Evolutionary conservation across 2,329 filamentous ascomycete genomes (phyloP).

Genomic region (Pseudonectria foliicola): DNA sequence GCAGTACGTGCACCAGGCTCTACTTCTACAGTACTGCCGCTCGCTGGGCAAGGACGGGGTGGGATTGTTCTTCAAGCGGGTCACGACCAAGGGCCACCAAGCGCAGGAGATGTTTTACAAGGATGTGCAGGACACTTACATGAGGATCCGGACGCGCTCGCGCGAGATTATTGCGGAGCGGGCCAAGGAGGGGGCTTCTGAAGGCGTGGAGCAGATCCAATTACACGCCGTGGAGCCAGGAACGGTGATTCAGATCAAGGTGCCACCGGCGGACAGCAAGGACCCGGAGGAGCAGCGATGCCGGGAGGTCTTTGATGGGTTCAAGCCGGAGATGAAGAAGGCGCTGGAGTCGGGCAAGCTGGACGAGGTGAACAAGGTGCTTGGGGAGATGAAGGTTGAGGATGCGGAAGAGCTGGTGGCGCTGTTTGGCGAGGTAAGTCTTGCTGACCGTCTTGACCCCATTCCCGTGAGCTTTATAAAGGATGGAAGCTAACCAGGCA

Average conservation of each 20-base stretch:
- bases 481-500: conserved; percentile 14
- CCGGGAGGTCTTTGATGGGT: conserved; percentile 73
- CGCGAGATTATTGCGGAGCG: conserved; percentile 58
- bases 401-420: conserved; percentile 82
- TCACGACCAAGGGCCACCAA: conserved; percentile 83
- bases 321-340: conserved; percentile 71
- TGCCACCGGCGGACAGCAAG: conserved; percentile 62
- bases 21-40: conserved; percentile 91
- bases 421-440: conserved; percentile 61
- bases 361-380: conserved; percentile 51
- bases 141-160: conserved; percentile 69
- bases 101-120: conserved; percentile 87
- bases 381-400: conserved; percentile 81
- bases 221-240: conserved; percentile 91
- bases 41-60: conserved; percentile 84
- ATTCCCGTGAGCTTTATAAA: background rate
- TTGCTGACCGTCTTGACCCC: background rate
- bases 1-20: conserved; percentile 86
- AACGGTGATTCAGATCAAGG: conserved; percentile 81
- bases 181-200: conserved; percentile 44
- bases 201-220: conserved; percentile 92
- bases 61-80: conserved; percentile 89
- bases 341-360: conserved; percentile 84
- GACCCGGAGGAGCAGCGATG: conserved; percentile 58
- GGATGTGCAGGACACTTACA: conserved; percentile 85